Evolutionary conservation across 2,329 filamentous ascomycete species (phyloP), one percentile per base, ranked within the genome.

Genomic region (Chaetomium sp.): DNA sequence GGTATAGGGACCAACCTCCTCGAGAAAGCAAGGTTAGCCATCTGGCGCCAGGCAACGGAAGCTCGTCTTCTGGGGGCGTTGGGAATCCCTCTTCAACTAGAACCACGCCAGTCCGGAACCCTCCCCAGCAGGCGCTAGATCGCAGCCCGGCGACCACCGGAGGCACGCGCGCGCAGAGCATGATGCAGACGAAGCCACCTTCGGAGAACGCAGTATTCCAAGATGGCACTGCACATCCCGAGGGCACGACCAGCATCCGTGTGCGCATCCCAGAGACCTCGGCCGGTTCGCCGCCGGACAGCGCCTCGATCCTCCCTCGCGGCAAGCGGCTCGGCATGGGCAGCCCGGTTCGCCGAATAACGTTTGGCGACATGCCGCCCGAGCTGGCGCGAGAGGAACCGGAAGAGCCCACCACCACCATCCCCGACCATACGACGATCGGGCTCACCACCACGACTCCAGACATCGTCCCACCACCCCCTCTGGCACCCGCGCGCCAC

Each of bases 261-360:
- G 55, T 63, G 12, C 54, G 54, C 21, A 55, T 63, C 16, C 60
- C 60, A 23, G 27, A 4, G 3, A 19, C 12, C 5, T 6, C 16
- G n/a, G 9, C 16, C 16, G 27, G 27, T 29, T 29, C 2, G 4
- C 16, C 25, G 16, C 50, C 16, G 13, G 5, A 49, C 1, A 12
- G n/a, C 21, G 5, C n/a, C 21, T 8, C n/a, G n/a, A 23, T 23
- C 45, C 5, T 49, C 23, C 45, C 45, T 4, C 21, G n/a, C 7
- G 6, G 16, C 13, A 29, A 38, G 56, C 16, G 9, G 27, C 13
- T 47, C n/a, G 6, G 3, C 9, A 2, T 1, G 5, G 12, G 33
- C 23, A 60, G 57, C 45, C 51, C 62, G 4, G 45, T 64, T 4
- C 19, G 51, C 23, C 51, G 23, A 6, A 61, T 61, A 13, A 60